Percentiles rank a stretch among this genome's conserved stretches.
Evolutionary conservation across 2,329 filamentous ascomycete genomes (phyloP).

Genomic region (Metarhizium anisopliae): DNA sequence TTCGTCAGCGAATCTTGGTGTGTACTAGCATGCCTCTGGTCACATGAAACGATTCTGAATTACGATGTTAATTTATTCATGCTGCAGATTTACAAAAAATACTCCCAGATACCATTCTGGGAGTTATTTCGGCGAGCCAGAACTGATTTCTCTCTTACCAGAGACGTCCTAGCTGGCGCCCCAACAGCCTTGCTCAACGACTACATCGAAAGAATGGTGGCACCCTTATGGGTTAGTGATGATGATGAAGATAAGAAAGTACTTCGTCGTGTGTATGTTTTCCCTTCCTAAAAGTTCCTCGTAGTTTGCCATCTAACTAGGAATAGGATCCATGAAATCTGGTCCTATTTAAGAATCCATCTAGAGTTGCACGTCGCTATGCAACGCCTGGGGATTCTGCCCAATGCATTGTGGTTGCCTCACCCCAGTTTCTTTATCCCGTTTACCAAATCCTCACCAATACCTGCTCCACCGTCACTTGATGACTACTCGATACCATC

Average conservation of each 20-base stretch:
- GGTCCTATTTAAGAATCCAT: slow-evolving; percentile 38
- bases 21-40: slow-evolving; percentile 4
- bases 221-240: slow-evolving; percentile 15
- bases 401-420: slow-evolving; percentile 33
- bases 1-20: slow-evolving; percentile 47
- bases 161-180: slow-evolving; percentile 23
- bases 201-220: slow-evolving; percentile 19
- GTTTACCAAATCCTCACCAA: slow-evolving; percentile 42
- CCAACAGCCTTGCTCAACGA: slow-evolving; percentile 19
- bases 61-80: slow-evolving; percentile 6
- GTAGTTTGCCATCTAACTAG: slow-evolving; percentile 6
- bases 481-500: slow-evolving; percentile 27
- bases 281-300: not conserved
- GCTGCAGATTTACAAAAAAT: slow-evolving; percentile 41
- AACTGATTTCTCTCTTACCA: slow-evolving; percentile 19
- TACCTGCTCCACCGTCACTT: slow-evolving; percentile 35
- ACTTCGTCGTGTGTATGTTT: slow-evolving; percentile 18
- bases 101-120: slow-evolving; percentile 39
- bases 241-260: slow-evolving; percentile 13
- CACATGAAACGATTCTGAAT: not conserved
- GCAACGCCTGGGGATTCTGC: slow-evolving; percentile 40
- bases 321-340: slow-evolving; percentile 20
- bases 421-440: slow-evolving; percentile 42
- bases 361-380: slow-evolving; percentile 43
- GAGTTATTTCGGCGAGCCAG: slow-evolving; percentile 25